Percentiles rank a stretch among this genome's conserved stretches.
phyloP scores from a whole-genome alignment of 371 early-diverging fungal genomes.

The Apophysomyces sp. region DNA sequence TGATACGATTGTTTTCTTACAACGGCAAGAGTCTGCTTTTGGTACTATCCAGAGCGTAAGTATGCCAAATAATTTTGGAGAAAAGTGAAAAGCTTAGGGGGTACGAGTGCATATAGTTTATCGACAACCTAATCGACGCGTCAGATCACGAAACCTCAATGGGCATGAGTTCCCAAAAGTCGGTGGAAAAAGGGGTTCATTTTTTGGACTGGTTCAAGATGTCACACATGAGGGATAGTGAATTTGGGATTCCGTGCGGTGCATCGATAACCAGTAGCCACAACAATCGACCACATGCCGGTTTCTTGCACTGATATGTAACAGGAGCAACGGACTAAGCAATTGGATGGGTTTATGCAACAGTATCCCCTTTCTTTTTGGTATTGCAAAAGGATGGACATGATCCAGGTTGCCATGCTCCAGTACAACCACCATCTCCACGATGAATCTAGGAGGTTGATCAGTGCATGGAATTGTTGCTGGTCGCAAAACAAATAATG shows the following conservation, averaged over 20 bases:
- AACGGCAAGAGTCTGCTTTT: no score
- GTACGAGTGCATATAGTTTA: no score
- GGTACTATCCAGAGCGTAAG: no score
- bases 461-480: neutral
- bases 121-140: no score
- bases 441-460: neutral
- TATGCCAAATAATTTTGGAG: no score
- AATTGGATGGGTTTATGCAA: neutral
- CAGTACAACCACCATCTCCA: neutral
- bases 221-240: no score
- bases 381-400: neutral
- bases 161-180: no score
- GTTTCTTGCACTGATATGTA: neutral
- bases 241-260: neutral
- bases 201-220: neutral
- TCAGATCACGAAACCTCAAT: no score
- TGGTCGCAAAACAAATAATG: no score
- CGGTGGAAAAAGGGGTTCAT: no score
- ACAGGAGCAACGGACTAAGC: neutral
- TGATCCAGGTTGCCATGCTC: constrained; percentile 2
- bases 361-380: neutral
- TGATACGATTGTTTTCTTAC: no score
- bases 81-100: no score
- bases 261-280: neutral
- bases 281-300: neutral